These are phyloP conservation scores for Linnemannia schmuckeri DNA, from an alignment of 192 early-diverging fungal genomes.

Conservation along the genomic window DNA sequence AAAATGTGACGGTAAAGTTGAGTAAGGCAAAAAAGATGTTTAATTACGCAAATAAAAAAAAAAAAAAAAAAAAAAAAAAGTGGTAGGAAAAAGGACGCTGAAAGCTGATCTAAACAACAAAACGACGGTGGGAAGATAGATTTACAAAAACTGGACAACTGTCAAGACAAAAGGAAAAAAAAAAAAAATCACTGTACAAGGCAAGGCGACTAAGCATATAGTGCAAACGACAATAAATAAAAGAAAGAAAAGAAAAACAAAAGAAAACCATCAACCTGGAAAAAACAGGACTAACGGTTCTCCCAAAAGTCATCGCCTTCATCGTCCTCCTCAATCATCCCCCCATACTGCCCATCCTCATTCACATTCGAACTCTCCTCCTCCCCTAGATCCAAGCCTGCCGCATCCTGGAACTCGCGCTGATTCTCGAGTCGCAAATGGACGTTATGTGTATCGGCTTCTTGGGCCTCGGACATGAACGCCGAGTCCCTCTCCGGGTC, in stretches of 20 bases:
- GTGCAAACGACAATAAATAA: no score
- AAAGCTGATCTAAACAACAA: no score
- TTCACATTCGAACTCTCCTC: conserved; percentile 19
- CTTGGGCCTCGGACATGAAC: conserved; percentile 43
- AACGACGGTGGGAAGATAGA: no score
- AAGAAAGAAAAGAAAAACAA: no score
- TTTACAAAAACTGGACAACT: no score
- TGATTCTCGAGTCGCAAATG: conserved; percentile 49
- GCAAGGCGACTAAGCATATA: no score
- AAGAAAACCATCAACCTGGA: no score
- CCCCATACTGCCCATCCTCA: conserved; percentile 49
- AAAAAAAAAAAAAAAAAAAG: background rate
- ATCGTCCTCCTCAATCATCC: conserved; percentile 38
- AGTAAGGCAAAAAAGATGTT: background rate
- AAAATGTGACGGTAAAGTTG: no score
- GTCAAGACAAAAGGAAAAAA: no score
- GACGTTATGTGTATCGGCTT: conserved; percentile 35
- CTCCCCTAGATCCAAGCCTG: conserved; percentile 45
- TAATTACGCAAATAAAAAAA: background rate
- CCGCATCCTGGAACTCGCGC: conserved; percentile 50
- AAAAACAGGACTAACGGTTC: conserved; percentile 21
- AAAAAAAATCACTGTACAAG: no score
- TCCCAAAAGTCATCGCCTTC: conserved; percentile 56
- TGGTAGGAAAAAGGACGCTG: background rate
- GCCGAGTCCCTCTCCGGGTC: conserved; percentile 46